Evolutionary conservation across 805 yeast species (phyloP), one percentile per base, ranked within the genome.

Genomic region (Helenozyma rhizophorensis): DNA sequence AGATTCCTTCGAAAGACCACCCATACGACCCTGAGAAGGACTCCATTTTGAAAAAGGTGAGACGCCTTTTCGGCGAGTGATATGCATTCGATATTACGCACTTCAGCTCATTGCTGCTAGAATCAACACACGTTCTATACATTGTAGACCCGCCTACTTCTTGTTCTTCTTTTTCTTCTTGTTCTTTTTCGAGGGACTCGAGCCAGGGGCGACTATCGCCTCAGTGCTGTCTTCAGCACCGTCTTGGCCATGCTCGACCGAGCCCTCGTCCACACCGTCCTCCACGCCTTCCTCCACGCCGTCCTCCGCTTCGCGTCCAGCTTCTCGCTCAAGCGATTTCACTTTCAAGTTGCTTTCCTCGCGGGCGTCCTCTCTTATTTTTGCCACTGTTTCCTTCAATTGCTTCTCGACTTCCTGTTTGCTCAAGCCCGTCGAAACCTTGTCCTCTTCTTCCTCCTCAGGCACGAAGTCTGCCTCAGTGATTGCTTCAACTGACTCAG

Each of bases 1-100:
- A 93, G 64, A 93, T 93, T 42, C 98, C 98, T 17, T 87, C 97
- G 11, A 93, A 93, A 68, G 98, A 93, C 55, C 97, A 93, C 59
- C 97, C 98, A 14, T 93, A 93, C 59, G 95, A 93, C 59, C 98
- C 98, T 14, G 97, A 90, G 59, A 93, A 90, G 77, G 98, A 93
- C 62, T 83, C 95, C 14, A 88, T 93, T 25, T 72, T 93, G 62
- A 81, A 90, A 64, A 83, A 95, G 58, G 98, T 93, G 21, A 83
- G 95, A 69, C 80, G 96, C 57, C 67, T 93, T 43, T 89, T 90
- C 66, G 97, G 98, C 27, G 97, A 93, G 65, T 87, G 69, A 32
- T 45, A 23, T 12, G 4, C 13, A 8, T n/a, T 7, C 12, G 9
- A 6, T 9, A 1, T 10, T 25, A 9, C n/a, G n/a, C 28, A 19